Evolutionary conservation across 257 asterid genomes (phyloP), one percentile per base, ranked within the genome.

Genomic region (Henckelia pumila): DNA sequence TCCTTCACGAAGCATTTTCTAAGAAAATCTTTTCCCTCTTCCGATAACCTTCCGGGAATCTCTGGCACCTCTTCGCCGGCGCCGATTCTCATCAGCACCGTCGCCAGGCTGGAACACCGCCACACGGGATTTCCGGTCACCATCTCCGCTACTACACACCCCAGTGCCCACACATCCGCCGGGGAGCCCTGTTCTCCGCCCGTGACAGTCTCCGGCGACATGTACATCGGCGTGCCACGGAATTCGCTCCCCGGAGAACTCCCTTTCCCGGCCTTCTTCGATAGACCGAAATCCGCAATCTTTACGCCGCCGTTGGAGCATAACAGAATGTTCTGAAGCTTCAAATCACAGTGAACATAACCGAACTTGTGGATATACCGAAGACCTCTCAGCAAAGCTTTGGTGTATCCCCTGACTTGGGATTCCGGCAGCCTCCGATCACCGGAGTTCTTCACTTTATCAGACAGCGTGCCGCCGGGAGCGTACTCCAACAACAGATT

Each of bases 221-320:
- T 92, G 63, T 92, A 92, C 76, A 92, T 22, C 6, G 97, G 98
- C 52, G 96, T 93, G n/a, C 98, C 97, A 68, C 95, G 78, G 67
- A 92, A 56, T 70, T 85, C 88, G 57, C 76, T 21, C 13, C 79
- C 59, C 56, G 9, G 28, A 21, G 8, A 64, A 0, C 29, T 60
- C 19, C 7, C 79, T 20, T 75, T 26, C 11, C 49, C 84, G 0
- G 7, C 75, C 5, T 64, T 56, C 74, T 86, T 89, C 29, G 98
- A 93, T 74, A 93, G 33, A 0, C 98, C 98, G 40, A 93, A 93
- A 88, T 93, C 98, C 1, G 92, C 96, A 11, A 93, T 83, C 73
- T 80, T 93, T 0, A 79, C 75, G 0, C 56, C 72, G 55, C 90
- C 95, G 5, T 85, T 70, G 7, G 40, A 50, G 62, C 52, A 29